Base-by-base conservation (phyloP, 805 yeast genomes). In the Pichia californica region DNA sequence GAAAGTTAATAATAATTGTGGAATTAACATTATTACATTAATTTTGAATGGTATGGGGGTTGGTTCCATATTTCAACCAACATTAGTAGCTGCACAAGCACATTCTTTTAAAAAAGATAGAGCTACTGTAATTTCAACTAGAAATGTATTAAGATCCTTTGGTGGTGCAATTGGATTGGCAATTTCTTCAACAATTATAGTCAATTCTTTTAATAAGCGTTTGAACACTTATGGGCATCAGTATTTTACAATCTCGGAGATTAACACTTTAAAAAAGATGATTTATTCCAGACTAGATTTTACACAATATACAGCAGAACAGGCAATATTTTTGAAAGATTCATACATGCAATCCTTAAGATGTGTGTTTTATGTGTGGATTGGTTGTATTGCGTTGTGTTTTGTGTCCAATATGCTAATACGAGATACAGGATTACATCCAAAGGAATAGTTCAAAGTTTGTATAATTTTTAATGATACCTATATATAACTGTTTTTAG, bases 161-260 rank as follows among this genome's bases (percentile, higher is more conserved):
- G 85, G 84, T 14, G 81, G 81, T n/a, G 70, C 83, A 1, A 61
- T 76, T 23, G 83, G 84, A 0, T 62, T 77, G 30, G 81, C 83
- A 1, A 58, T 73, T 9, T 49, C 56, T 13, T 51, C 63, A 2
- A 50, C 62, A 7, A 50, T 59, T n/a, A 36, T 58, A 39, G 57
- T 63, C n/a, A 59, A 58, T 44, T 48, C 52, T 5, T 51, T 59
- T 40, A 7, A 10, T 16, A 13, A 40, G 13, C 20, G 28, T 15
- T 29, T 40, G n/a, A 15, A 15, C 5, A 20, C 5, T 3, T 19
- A 10, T 13, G 43, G 43, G 7, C 1, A 3, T 5, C 15, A 23
- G 9, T 27, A 40, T 23, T 40, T 40, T 15, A 21, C 20, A 3
- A 15, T 5, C 4, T 15, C 21, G 7, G 31, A 40, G n/a, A 19